Conservation (phyloP, 2,329 filamentous ascomycete genomes). For the Cyphellophora europaea region DNA sequence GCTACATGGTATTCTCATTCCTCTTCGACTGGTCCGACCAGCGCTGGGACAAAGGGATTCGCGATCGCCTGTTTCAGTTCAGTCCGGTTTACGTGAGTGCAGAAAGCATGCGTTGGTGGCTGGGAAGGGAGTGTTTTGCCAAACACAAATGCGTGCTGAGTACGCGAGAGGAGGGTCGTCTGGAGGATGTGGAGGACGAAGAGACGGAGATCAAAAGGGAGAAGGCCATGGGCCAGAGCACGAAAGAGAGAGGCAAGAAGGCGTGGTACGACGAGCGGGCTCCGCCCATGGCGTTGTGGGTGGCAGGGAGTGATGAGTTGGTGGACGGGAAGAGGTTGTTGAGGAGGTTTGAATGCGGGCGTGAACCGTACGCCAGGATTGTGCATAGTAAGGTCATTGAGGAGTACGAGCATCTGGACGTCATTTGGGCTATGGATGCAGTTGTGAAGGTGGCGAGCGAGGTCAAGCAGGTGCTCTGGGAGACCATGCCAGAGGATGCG, state of each 20-base stretch:
- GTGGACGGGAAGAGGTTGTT: slow-evolving; percentile 74
- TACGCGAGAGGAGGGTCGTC: slow-evolving; percentile 62
- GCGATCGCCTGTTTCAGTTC: slow-evolving; percentile 82
- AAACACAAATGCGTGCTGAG: slow-evolving; percentile 79
- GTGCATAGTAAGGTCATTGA: slow-evolving; percentile 77
- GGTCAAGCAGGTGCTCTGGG: slow-evolving; percentile 74
- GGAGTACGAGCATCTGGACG: slow-evolving; percentile 87
- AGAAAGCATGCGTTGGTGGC: slow-evolving; percentile 93
- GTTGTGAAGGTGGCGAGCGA: slow-evolving; percentile 75
- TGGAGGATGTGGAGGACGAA: slow-evolving; percentile 39
- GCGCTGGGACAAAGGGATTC: slow-evolving; percentile 72
- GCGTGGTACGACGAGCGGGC: slow-evolving; percentile 76
- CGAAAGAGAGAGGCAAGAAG: slow-evolving; percentile 24
- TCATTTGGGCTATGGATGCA: slow-evolving; percentile 88
- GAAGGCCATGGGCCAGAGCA: slow-evolving; percentile 3
- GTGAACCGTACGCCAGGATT: slow-evolving; percentile 71
- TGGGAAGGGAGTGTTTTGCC: slow-evolving; percentile 76
- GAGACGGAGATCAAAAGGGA: slow-evolving; percentile 10
- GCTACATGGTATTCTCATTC: slow-evolving; percentile 82
- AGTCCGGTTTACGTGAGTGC: slow-evolving; percentile 82
- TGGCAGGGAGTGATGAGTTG: slow-evolving; percentile 71
- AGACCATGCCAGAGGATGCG: slow-evolving; percentile 51
- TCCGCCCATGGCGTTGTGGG: slow-evolving; percentile 82
- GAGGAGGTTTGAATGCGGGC: slow-evolving; percentile 61
- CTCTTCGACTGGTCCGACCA: slow-evolving; percentile 80